A percentile compares a stretch with the other conserved stretches of the same genome.
Evolutionary conservation across 1,284 basidiomycete species (phyloP).

Genomic region (Peniophora sp.): DNA sequence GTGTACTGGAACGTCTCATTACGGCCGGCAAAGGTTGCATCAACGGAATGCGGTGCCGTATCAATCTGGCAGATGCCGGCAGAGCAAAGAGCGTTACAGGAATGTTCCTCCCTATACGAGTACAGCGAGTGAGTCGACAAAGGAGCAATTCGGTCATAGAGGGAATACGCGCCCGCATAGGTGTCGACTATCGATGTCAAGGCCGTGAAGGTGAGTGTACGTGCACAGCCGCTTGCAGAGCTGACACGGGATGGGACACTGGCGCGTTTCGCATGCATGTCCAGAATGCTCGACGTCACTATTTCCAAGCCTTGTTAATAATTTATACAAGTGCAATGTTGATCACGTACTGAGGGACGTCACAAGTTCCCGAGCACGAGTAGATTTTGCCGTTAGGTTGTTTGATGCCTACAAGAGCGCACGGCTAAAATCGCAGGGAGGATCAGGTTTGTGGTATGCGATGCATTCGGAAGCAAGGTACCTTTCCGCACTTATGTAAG

Average conservation of each 20-base stretch:
- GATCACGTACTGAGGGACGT: slow-evolving; percentile 32
- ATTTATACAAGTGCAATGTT: slow-evolving; percentile 1
- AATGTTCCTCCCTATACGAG: slow-evolving; percentile 9
- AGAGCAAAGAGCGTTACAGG: slow-evolving; percentile 5
- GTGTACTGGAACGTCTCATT: slow-evolving; percentile 14
- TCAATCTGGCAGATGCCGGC: slow-evolving; percentile 11
- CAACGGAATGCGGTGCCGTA: slow-evolving; percentile 7
- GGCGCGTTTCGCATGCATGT: slow-evolving; percentile 41
- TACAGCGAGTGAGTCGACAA: too few relatives aligned
- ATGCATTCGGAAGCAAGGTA: slow-evolving; percentile 14
- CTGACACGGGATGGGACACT: slow-evolving; percentile 45
- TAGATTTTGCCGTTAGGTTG: slow-evolving; percentile 24
- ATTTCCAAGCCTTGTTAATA: slow-evolving; percentile 1
- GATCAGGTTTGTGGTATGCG: background rate
- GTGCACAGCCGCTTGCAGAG: slow-evolving; percentile 46
- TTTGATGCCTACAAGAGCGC: slow-evolving; percentile 28
- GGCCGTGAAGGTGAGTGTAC: slow-evolving; percentile 45
- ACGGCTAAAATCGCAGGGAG: slow-evolving; percentile 28
- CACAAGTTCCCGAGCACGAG: slow-evolving; percentile 35
- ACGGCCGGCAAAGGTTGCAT: slow-evolving; percentile 9
- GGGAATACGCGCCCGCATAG: slow-evolving; percentile 44
- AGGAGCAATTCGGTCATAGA: background rate
- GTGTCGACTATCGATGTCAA: slow-evolving; percentile 33
- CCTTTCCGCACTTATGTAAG: slow-evolving; percentile 49
- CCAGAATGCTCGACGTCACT: slow-evolving; percentile 37